These are phyloP conservation scores for Paracorniculantispora psalliotae DNA, from an alignment of 2,329 filamentous ascomycete species.

Conservation along the genomic window DNA sequence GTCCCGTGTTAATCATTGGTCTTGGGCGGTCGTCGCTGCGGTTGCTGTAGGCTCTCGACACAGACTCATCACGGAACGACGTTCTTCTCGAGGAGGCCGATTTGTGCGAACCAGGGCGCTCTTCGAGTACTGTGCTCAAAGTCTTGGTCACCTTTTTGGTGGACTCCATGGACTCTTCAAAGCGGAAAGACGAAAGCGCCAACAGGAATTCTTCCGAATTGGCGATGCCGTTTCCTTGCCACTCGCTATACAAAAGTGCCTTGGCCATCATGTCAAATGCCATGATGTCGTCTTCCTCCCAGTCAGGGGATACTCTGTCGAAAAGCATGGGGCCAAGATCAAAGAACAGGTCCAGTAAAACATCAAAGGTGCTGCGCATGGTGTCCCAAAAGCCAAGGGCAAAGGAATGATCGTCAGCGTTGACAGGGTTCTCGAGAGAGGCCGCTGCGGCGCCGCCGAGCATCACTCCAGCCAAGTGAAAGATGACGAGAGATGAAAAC, in stretches of 20 bases:
- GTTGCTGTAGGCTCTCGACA: background rate
- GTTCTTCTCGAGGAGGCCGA: background rate
- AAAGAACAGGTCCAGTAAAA: background rate
- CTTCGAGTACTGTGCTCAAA: background rate
- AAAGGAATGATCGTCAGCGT: constrained; percentile 7
- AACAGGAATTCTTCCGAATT: constrained; percentile 7
- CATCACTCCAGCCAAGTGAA: constrained; percentile 50
- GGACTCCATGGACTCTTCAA: background rate
- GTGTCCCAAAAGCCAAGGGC: constrained; percentile 4
- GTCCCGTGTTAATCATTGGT: background rate
- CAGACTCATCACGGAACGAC: background rate
- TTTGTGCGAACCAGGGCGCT: background rate
- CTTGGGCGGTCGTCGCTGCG: background rate
- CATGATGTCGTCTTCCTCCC: constrained; percentile 3
- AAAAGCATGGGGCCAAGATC: constrained; percentile 5
- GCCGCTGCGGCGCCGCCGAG: constrained; percentile 37
- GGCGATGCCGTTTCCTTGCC: background rate
- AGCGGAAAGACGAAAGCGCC: background rate
- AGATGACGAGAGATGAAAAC: constrained; percentile 54
- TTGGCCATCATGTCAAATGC: constrained; percentile 6
- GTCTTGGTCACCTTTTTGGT: background rate
- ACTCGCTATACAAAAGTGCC: constrained; percentile 2
- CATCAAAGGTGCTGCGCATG: background rate
- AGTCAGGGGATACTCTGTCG: constrained; percentile 2
- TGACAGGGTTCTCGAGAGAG: background rate